A percentile compares a stretch with the other conserved stretches of the same genome.
Conservation (phyloP, 2,329 filamentous ascomycete species). For the Trichophyton simii region DNA sequence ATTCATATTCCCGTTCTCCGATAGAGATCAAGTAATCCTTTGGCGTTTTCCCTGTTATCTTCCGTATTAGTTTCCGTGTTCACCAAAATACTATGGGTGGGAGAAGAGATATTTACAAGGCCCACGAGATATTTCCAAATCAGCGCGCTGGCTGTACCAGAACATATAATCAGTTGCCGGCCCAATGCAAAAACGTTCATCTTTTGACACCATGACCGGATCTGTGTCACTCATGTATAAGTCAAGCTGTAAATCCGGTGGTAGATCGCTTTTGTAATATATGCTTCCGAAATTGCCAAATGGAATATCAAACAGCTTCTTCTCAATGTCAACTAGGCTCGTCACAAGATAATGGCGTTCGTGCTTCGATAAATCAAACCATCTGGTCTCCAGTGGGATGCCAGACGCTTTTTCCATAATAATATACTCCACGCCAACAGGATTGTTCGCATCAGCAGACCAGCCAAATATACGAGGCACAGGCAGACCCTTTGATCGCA, state of each 20-base stretch:
- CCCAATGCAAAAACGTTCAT: constrained; percentile 9
- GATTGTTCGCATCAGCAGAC: constrained; percentile 15
- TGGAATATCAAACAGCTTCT: constrained; percentile 8
- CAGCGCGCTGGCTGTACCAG: constrained; percentile 10
- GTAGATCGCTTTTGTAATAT: constrained; percentile 10
- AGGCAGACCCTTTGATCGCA: constrained; percentile 22
- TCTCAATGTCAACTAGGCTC: constrained; percentile 12
- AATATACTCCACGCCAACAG: constrained; percentile 20
- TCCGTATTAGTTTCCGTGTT: too few relatives aligned
- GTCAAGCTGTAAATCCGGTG: constrained; percentile 11
- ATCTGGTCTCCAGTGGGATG: constrained; percentile 12
- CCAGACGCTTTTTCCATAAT: constrained; percentile 17
- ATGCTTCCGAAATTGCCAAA: constrained; percentile 8
- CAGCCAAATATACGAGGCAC: constrained; percentile 22
- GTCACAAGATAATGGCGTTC: constrained; percentile 11
- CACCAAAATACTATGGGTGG: too few relatives aligned
- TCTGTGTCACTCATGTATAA: constrained; percentile 13
- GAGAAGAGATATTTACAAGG: background rate
- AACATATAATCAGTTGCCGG: constrained; percentile 13
- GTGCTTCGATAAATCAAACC: constrained; percentile 13
- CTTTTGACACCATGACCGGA: background rate
- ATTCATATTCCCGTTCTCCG: constrained; percentile 5
- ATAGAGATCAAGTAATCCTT: constrained; percentile 8
- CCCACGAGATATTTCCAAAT: background rate
- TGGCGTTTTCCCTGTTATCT: constrained; percentile 4